Percentiles rank a stretch among this genome's conserved stretches.
Evolutionary conservation across 2,329 filamentous ascomycete genomes (phyloP).

Genomic region (Immersiporthe knoxdaviesiana): DNA sequence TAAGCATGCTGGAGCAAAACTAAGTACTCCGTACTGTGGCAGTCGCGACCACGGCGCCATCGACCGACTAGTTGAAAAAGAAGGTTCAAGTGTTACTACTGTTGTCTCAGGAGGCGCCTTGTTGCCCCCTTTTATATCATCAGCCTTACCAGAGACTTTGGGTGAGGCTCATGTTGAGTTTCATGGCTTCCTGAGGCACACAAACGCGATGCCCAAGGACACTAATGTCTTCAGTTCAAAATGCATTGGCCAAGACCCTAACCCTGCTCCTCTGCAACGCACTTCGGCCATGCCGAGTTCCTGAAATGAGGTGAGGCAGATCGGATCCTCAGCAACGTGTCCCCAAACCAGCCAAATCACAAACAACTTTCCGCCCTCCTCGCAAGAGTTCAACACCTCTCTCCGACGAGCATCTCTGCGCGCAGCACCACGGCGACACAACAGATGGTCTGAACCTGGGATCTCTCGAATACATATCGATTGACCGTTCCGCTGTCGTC

Average conservation of each 20-base stretch:
- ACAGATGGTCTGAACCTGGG: not conserved
- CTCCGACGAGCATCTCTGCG: not conserved
- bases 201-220: not conserved
- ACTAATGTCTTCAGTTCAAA: not conserved
- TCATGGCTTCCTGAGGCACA: too few relatives aligned
- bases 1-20: not conserved
- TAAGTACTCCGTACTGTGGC: not conserved
- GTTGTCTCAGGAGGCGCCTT: not conserved
- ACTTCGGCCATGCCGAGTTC: not conserved
- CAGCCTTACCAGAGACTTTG: not conserved
- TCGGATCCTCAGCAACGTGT: conserved; percentile 11
- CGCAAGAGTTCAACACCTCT: not conserved
- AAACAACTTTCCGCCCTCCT: not conserved
- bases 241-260: not conserved
- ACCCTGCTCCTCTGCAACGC: not conserved
- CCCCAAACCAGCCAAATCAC: conserved; percentile 7
- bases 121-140: not conserved
- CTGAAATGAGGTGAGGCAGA: conserved; percentile 1
- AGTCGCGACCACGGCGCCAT: not conserved
- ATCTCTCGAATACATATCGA: not conserved
- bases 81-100: not conserved
- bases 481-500: not conserved
- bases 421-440: not conserved
- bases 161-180: not conserved
- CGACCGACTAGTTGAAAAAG: not conserved